A percentile compares a stretch with the other conserved stretches of the same genome.
phyloP scores from a whole-genome alignment of 2,329 filamentous ascomycete genomes.

The Aspergillus puulaauensis region DNA sequence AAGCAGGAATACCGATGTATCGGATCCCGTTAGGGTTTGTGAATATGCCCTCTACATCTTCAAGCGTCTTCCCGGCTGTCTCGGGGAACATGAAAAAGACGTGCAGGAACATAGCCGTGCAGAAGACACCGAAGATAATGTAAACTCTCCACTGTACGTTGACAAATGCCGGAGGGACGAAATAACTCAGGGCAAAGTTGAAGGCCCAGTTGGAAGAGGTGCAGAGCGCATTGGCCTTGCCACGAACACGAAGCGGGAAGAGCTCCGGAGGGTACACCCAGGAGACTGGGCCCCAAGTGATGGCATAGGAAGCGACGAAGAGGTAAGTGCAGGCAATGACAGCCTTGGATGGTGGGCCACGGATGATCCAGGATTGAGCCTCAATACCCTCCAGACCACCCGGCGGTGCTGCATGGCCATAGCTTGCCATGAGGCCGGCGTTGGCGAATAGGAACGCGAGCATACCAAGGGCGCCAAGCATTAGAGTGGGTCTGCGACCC shows the following conservation, averaged over 20 bases:
- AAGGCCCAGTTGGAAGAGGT: conserved; percentile 65
- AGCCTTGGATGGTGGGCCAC: conserved; percentile 55
- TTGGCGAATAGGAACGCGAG: conserved; percentile 44
- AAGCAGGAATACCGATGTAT: conserved; percentile 39
- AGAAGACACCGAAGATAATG: conserved; percentile 74
- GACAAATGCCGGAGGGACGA: conserved; percentile 57
- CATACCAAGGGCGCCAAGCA: conserved; percentile 67
- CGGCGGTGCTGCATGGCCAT: conserved; percentile 40
- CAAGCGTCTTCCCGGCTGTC: conserved; percentile 71
- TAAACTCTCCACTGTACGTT: conserved; percentile 63
- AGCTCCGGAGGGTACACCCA: conserved; percentile 64
- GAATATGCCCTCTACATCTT: conserved; percentile 76
- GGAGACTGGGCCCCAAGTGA: conserved; percentile 61
- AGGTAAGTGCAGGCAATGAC: conserved; percentile 72
- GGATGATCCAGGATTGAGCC: conserved; percentile 40
- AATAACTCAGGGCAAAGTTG: conserved; percentile 56
- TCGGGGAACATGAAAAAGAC: conserved; percentile 66
- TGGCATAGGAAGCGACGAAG: conserved; percentile 68
- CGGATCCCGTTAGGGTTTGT: conserved; percentile 35
- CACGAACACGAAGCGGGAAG: conserved; percentile 61
- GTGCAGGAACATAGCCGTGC: conserved; percentile 63
- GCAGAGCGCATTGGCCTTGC: conserved; percentile 62
- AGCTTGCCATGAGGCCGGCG: conserved; percentile 40
- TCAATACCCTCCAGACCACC: conserved; percentile 36
- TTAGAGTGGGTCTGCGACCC: conserved; percentile 68